Percentiles rank a stretch among this genome's conserved stretches.
Evolutionary conservation across 208 protist species (phyloP).

Genomic region (Endotrypanum monterogeii): DNA sequence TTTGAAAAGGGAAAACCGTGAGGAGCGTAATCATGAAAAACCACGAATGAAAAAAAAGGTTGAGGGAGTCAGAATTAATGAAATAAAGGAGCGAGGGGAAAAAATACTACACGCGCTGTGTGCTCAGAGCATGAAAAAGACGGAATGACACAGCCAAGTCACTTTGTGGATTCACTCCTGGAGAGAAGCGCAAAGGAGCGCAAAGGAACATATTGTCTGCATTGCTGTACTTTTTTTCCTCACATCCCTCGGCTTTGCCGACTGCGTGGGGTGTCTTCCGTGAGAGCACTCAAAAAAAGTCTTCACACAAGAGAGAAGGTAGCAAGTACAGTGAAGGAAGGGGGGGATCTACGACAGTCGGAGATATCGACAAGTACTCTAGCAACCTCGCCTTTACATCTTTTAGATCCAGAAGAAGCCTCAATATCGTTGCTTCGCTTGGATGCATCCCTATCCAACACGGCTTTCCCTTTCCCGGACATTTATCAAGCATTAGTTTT

Average conservation of each 20-base stretch:
- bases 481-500: not conserved
- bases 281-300: not conserved
- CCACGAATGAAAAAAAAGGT: not conserved
- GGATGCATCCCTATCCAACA: not conserved
- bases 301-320: not conserved
- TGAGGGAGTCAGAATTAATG: not conserved
- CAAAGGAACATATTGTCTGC: not conserved
- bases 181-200: not conserved
- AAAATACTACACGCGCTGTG: not conserved
- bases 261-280: not conserved
- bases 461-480: not conserved
- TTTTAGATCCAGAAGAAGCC: not conserved
- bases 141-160: not conserved
- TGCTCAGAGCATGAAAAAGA: not conserved
- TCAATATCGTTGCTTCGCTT: not conserved
- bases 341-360: not conserved
- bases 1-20: not conserved
- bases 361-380: not conserved
- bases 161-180: not conserved
- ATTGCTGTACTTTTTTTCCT: not conserved
- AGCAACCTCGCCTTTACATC: not conserved
- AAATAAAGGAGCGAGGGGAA: not conserved
- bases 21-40: too few species aligned
- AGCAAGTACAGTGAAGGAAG: not conserved
- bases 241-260: not conserved